These are phyloP conservation scores for Solanum hybrid DNA, from an alignment of 305 asterid genomes.

Conservation along the genomic window DNA sequence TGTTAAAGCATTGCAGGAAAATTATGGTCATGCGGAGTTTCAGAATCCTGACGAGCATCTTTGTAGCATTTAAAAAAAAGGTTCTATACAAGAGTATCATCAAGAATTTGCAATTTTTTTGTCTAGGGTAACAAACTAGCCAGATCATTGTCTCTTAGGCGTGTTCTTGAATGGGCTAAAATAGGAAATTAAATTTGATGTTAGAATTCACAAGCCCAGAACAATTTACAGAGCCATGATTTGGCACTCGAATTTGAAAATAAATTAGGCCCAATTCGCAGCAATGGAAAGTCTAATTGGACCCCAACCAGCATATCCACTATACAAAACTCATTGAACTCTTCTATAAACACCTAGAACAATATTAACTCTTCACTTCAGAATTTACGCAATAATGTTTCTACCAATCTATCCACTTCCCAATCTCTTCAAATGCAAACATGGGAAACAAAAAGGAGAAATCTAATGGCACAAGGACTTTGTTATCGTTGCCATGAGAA, in stretches of 20 bases:
- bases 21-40: not conserved
- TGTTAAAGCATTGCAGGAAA: not conserved
- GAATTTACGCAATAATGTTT: not conserved
- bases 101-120: too few species aligned
- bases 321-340: not conserved
- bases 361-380: not conserved
- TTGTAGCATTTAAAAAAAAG: not conserved
- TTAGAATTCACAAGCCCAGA: not conserved
- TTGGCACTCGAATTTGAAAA: not conserved
- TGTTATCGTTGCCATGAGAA: not conserved
- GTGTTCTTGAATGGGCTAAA: too few species aligned
- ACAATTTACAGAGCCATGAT: not conserved
- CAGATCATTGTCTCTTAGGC: too few species aligned
- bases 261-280: not conserved
- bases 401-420: not conserved
- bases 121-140: too few species aligned
- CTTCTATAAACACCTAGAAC: not conserved
- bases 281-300: not conserved
- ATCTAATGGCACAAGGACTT: not conserved
- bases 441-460: not conserved
- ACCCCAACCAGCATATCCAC: not conserved
- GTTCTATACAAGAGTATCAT: not conserved
- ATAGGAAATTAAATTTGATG: too few species aligned
- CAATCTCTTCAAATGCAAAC: not conserved
- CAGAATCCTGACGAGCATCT: not conserved